Conservation (phyloP, 768 basidiomycete species). For the Rhodosporidiobolus odoratus region DNA sequence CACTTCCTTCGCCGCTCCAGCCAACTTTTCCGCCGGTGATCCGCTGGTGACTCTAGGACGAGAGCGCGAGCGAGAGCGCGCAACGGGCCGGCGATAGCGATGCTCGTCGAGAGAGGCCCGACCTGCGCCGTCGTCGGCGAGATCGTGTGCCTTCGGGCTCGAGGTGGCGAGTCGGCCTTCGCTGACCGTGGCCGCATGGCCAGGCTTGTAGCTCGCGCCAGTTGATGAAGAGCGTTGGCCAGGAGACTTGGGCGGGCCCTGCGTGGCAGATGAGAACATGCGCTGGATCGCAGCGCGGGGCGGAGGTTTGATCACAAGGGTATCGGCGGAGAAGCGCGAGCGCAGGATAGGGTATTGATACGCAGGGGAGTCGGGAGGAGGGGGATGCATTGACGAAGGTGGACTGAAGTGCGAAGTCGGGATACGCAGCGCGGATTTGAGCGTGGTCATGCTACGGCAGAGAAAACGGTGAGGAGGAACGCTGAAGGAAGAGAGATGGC, state of each 20-base stretch:
- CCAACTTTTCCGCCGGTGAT: slow-evolving; percentile 14
- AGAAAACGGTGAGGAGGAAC: not conserved
- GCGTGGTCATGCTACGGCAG: slow-evolving; percentile 3
- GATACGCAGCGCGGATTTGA: slow-evolving; percentile 28
- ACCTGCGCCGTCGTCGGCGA: not conserved
- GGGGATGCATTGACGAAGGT: slow-evolving; percentile 1
- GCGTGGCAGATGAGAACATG: slow-evolving; percentile 15
- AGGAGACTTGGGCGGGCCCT: not conserved
- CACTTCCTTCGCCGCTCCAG: slow-evolving; percentile 24
- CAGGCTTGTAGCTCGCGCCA: not conserved
- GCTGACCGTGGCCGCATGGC: slow-evolving; percentile 19
- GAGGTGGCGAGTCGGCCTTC: slow-evolving; percentile 13
- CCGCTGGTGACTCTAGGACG: not conserved
- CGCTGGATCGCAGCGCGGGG: slow-evolving; percentile 10
- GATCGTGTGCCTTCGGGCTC: slow-evolving; percentile 2
- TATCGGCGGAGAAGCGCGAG: slow-evolving; percentile 34
- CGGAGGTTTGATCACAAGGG: slow-evolving; percentile 18
- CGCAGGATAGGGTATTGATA: not conserved
- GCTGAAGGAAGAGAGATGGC: not conserved
- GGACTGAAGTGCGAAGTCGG: slow-evolving; percentile 2
- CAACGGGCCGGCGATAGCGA: not conserved
- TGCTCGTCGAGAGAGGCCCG: slow-evolving; percentile 9
- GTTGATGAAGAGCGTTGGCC: not conserved
- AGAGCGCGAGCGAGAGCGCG: not conserved
- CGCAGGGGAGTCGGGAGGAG: not conserved